These are phyloP conservation scores for Alternaria atra DNA, from an alignment of 2,329 filamentous ascomycete genomes.

Conservation along the genomic window DNA sequence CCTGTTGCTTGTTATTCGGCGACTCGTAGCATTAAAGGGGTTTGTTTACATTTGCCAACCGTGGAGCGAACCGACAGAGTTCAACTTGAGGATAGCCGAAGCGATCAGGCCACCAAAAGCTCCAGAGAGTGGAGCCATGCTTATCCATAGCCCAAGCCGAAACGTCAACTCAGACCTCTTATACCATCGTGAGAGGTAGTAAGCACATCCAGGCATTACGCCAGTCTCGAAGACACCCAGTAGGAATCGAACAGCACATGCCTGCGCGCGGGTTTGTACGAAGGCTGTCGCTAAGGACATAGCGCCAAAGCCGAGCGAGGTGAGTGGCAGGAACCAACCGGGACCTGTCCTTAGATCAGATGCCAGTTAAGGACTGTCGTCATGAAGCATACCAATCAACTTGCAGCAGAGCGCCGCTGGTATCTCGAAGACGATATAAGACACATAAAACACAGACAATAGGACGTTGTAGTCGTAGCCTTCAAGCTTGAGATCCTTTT, in stretches of 20 bases:
- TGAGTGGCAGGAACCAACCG: conserved; percentile 72
- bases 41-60: conserved; percentile 65
- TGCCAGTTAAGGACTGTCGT: background rate
- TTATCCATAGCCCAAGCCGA: conserved; percentile 70
- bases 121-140: conserved; percentile 72
- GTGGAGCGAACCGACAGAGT: conserved; percentile 62
- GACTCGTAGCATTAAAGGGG: background rate
- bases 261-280: conserved; percentile 61
- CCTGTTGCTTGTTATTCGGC: conserved; percentile 1
- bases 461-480: conserved; percentile 73
- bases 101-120: conserved; percentile 72
- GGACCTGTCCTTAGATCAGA: conserved; percentile 54
- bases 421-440: conserved; percentile 76
- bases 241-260: conserved; percentile 69
- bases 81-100: conserved; percentile 66
- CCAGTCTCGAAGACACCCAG: conserved; percentile 72
- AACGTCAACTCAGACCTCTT: conserved; percentile 71
- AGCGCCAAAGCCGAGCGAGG: conserved; percentile 68
- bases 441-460: conserved; percentile 73
- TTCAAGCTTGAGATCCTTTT: conserved; percentile 65
- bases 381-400: conserved; percentile 60
- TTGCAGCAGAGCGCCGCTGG: conserved; percentile 73
- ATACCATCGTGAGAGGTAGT: conserved; percentile 76
- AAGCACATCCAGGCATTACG: conserved; percentile 74
- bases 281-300: conserved; percentile 70